Evolutionary conservation across 208 protist genomes (phyloP), one percentile per base, ranked within the genome.

Genomic region (Crithidia thermophila): DNA sequence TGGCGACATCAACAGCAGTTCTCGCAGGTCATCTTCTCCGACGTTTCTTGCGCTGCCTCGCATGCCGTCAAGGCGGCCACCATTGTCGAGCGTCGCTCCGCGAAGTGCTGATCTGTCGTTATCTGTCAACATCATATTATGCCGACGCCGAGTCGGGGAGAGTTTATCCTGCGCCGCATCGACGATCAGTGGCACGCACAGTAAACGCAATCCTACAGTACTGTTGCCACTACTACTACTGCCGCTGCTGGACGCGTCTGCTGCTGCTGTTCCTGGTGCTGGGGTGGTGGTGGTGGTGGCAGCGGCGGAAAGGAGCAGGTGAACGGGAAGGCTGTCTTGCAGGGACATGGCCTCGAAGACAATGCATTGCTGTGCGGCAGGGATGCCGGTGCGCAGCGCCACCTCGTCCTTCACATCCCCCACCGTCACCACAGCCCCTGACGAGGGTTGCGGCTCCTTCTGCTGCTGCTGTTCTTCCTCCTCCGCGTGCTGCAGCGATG

Each of bases 391-490:
- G 30, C 75, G 79, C 25, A 45, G 59, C 59, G 77, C 75, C 53
- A 91, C 39, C 67, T 82, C 78, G 21, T 47, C 36, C 61, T 91
- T 91, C 6, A 87, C 57, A 40, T 88, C 66, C 3, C 56, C 33
- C 13, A 91, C 69, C 10, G 72, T 84, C 20, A 73, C 52, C 4
- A 40, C 30, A 20, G 47, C 61, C 13, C 16, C 16, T 43, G 39
- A 10, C 34, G 18, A 45, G 33, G 36, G 23, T 25, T 6, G 8
- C 18, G 10, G 42, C 6, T 28, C 28, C 34, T 57, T 30, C 20
- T 13, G 30, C 2, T 3, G 11, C 23, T n/a, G n/a, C 53, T 21
- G n/a, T n/a, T 8, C 34, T 1, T 36, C 53, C 53, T 30, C 33
- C 23, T 0, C 9, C 16, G 5, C 40, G 16, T 20, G 16, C 9